These are phyloP conservation scores for Oryza brachyantha DNA, from an alignment of 176 grass and related monocot species.

Conservation along the genomic window DNA sequence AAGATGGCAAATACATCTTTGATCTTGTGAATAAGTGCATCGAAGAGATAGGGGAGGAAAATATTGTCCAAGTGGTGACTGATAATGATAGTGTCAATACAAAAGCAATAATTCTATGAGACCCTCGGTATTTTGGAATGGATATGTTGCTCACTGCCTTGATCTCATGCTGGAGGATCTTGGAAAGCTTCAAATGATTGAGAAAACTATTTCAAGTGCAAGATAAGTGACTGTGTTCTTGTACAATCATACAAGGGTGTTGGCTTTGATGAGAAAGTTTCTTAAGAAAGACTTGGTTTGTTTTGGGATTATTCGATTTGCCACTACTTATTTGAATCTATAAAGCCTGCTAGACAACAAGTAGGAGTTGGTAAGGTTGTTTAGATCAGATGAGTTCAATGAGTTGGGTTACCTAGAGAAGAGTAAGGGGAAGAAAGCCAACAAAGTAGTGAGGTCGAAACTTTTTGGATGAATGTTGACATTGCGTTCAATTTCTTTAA, in stretches of 20 bases:
- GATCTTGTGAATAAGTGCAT: background rate
- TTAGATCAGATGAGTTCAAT: background rate
- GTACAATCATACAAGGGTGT: background rate
- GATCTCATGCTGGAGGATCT: background rate
- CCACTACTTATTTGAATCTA: background rate
- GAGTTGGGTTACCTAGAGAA: background rate
- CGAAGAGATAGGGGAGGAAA: background rate
- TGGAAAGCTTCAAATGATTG: too few species aligned
- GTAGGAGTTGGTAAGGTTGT: background rate
- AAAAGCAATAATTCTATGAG: background rate
- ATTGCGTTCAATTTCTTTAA: background rate
- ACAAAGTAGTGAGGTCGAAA: background rate
- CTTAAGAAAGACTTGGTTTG: background rate
- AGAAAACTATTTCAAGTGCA: background rate
- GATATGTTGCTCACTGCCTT: slow-evolving; percentile 9
- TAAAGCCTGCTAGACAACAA: background rate
- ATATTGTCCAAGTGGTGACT: slow-evolving; percentile 14
- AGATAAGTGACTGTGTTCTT: background rate
- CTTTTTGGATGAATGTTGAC: background rate
- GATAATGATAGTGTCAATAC: background rate
- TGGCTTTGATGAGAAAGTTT: background rate
- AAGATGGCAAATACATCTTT: slow-evolving; percentile 5
- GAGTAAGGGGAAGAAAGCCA: background rate
- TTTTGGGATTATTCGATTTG: background rate
- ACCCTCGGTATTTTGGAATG: slow-evolving; percentile 10